Base-by-base conservation (phyloP, 257 asterid species). In the Nyctanthes arbortristis region DNA sequence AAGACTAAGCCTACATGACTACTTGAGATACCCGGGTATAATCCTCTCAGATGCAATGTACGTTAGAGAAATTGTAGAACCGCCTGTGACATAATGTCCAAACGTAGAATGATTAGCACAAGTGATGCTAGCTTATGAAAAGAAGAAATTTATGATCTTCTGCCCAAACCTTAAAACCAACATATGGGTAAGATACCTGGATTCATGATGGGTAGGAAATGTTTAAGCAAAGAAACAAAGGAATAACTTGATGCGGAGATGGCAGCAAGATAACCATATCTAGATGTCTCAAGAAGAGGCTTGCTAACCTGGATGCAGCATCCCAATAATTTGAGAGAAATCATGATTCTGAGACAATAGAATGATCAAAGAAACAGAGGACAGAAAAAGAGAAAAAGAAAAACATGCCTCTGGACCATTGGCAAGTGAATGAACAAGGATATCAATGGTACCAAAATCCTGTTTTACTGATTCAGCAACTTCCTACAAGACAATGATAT, bases 331-430 rank as follows among this genome's bases (percentile, higher is more conserved):
- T 67, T 13, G 47, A 70, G 63, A 64, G 62, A 65, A 45, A 75
- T 55, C 12, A 66, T 7, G 57, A 61, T 11, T 30, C 40, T 14
- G 13, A 47, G 54, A 37, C 34, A 70, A 4, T 20, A 36, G 8
- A 52, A 66, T 18, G 58, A 58, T 2, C 20, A 14, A 37, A 70
- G 32, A 70, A 33, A 10, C 8, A n/a, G 14, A 8, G 25, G 30
- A 22, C 1, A 37, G 68, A 16, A 65, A 52, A 6, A 68, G 31
- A 36, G 47, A n/a, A n/a, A n/a, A n/a, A n/a, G n/a, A n/a, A n/a
- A n/a, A n/a, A n/a, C n/a, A n/a, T 73, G 88, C 99, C 97, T 91
- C 99, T 37, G 99, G 99, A 67, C 97, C 97, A 77, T 94, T 94
- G 67, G 99, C 99, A 73, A 91, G 96, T 55, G 99, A 94, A 78